phyloP scores from a whole-genome alignment of 352 stramenopile species.

The Porosira glacialis region DNA sequence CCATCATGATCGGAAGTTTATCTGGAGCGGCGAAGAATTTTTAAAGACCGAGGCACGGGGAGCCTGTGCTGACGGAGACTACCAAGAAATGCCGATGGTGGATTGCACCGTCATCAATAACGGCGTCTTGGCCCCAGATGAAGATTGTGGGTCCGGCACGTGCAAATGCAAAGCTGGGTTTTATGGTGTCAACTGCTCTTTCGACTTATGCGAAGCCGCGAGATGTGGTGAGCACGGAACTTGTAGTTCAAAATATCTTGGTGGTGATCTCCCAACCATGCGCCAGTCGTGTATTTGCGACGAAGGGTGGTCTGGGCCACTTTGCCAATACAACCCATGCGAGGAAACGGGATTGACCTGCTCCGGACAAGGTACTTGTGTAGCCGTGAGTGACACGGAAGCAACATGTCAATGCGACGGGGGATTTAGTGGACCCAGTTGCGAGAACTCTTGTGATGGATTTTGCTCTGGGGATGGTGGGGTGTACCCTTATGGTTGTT shows the following conservation, averaged over 20 bases:
- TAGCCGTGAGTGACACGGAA: conserved; percentile 26
- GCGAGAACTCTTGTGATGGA: conserved; percentile 36
- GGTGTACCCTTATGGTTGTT: conserved; percentile 35
- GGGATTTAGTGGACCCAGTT: conserved; percentile 42
- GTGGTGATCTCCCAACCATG: conserved; percentile 33
- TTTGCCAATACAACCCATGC: conserved; percentile 43
- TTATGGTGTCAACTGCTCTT: conserved; percentile 36
- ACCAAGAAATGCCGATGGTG: conserved; percentile 22
- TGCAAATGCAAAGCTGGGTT: conserved; percentile 60
- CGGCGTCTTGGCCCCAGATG: conserved; percentile 20
- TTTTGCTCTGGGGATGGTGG: conserved; percentile 34
- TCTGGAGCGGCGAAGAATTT: conserved; percentile 51
- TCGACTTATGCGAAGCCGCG: conserved; percentile 52
- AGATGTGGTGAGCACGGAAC: conserved; percentile 53
- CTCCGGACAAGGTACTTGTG: conserved; percentile 35
- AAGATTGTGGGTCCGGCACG: conserved; percentile 55
- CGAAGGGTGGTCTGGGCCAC: conserved; percentile 39
- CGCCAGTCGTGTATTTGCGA: conserved; percentile 56
- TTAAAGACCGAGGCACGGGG: conserved; percentile 52
- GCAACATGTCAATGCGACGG: conserved; percentile 41
- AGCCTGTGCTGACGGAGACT: conserved; percentile 40
- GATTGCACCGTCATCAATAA: conserved; percentile 30
- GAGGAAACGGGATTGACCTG: conserved; percentile 13
- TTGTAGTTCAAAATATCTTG: conserved; percentile 58
- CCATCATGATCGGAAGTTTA: conserved; percentile 63